Conservation (phyloP, 1,139 yeast genomes). For the Ogataea hybrid region DNA sequence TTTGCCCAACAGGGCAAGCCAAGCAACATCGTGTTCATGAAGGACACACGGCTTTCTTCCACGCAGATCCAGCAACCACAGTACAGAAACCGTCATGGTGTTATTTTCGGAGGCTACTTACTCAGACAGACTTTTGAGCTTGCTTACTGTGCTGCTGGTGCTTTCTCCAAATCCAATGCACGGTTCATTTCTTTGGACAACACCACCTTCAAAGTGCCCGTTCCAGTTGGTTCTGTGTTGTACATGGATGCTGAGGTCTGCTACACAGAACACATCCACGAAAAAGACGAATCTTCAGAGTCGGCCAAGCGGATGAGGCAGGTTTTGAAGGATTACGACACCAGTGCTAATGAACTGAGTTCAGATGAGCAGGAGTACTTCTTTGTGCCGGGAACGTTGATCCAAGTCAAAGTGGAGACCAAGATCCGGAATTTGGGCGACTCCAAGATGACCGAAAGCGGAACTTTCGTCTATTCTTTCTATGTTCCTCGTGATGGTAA, state of each 20-base stretch:
- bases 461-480: conserved; percentile 85
- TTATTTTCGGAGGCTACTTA: conserved; percentile 92
- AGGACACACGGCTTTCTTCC: conserved; percentile 65
- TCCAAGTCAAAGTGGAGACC: conserved; percentile 88
- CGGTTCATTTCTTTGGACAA: conserved; percentile 87
- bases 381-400: conserved; percentile 78
- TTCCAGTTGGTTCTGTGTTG: conserved; percentile 89
- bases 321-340: conserved; percentile 41
- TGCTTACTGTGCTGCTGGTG: conserved; percentile 90
- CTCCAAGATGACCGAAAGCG: conserved; percentile 64
- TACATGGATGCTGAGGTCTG: conserved; percentile 79
- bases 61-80: conserved; percentile 95
- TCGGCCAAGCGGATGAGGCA: conserved; percentile 34
- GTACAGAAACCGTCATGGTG: conserved; percentile 89
- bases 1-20: conserved; percentile 34
- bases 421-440: conserved; percentile 56
- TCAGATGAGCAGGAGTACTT: conserved; percentile 56
- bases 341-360: conserved; percentile 56
- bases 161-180: conserved; percentile 79
- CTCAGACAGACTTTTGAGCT: conserved; percentile 89
- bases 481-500: conserved; percentile 65
- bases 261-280: conserved; percentile 74
- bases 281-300: conserved; percentile 34
- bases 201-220: conserved; percentile 89
- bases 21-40: conserved; percentile 58